These are phyloP conservation scores for Russula sp. DNA, from an alignment of 768 basidiomycete genomes.

Conservation along the genomic window DNA sequence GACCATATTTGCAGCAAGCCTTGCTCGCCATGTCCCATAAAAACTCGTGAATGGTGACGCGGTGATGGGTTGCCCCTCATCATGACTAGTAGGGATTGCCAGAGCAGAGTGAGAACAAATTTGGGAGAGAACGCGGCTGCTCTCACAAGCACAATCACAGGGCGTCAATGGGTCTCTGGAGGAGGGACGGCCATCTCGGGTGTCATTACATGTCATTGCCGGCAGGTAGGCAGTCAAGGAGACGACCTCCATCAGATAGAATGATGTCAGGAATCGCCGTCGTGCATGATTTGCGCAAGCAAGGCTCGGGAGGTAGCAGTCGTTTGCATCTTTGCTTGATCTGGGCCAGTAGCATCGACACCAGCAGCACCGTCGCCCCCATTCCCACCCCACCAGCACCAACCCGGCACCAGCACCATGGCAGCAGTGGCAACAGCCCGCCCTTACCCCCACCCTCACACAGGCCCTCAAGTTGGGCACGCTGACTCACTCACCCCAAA, in stretches of 20 bases:
- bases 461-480: too few relatives aligned
- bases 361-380: too few relatives aligned
- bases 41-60: slow-evolving; percentile 11
- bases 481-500: too few relatives aligned
- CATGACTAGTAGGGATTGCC: background rate
- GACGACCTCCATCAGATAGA: background rate
- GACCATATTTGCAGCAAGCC: slow-evolving; percentile 5
- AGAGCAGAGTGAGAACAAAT: background rate
- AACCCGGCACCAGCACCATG: too few relatives aligned
- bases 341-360: too few relatives aligned
- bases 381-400: too few relatives aligned
- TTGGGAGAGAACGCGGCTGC: background rate
- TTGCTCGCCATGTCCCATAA: background rate
- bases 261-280: background rate
- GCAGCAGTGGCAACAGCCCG: too few relatives aligned
- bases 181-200: background rate
- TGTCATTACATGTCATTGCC: too few relatives aligned
- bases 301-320: too few relatives aligned
- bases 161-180: background rate
- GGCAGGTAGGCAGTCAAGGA: background rate
- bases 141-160: background rate
- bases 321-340: too few relatives aligned
- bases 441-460: too few relatives aligned
- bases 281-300: too few relatives aligned
- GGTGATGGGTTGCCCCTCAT: background rate